These are phyloP conservation scores for Didymella exigua DNA, from an alignment of 2,329 filamentous ascomycete species.

Conservation along the genomic window DNA sequence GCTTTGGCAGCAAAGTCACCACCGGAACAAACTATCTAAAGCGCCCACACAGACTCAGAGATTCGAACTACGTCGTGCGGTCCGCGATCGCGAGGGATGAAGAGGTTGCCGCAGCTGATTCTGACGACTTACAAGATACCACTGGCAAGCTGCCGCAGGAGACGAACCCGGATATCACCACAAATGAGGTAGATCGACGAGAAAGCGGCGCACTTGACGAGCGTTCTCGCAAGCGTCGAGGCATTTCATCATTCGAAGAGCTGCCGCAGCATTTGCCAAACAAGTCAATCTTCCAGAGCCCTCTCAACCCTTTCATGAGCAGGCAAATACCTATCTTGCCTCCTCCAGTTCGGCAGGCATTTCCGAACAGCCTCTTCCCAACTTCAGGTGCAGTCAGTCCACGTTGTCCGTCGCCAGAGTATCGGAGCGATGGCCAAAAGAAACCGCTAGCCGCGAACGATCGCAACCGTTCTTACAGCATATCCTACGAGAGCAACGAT, in stretches of 20 bases:
- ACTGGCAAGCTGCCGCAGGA: neutral
- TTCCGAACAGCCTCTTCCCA: neutral
- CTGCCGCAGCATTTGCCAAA: neutral
- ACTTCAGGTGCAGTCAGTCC: neutral
- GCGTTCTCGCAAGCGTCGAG: conserved; percentile 11
- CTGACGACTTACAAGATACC: neutral
- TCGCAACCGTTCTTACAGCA: neutral
- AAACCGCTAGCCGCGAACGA: neutral
- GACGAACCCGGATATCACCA: too few species aligned
- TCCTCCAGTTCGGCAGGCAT: neutral
- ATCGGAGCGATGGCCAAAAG: conserved; percentile 6
- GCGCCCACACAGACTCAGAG: conserved; percentile 30
- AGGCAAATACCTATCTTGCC: neutral
- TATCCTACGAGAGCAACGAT: neutral
- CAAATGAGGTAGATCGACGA: conserved; percentile 3
- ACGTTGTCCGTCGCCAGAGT: neutral
- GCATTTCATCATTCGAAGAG: neutral
- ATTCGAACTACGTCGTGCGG: conserved; percentile 24
- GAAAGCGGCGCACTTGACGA: conserved; percentile 9
- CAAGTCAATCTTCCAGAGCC: neutral
- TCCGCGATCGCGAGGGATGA: neutral
- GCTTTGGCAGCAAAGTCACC: conserved; percentile 35
- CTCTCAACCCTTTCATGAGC: neutral
- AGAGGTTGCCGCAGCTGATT: neutral
- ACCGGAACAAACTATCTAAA: conserved; percentile 30